Evolutionary conservation across 176 grass and related monocot genomes (phyloP), one percentile per base, ranked within the genome.

Genomic region (Melocanna baccifera): DNA sequence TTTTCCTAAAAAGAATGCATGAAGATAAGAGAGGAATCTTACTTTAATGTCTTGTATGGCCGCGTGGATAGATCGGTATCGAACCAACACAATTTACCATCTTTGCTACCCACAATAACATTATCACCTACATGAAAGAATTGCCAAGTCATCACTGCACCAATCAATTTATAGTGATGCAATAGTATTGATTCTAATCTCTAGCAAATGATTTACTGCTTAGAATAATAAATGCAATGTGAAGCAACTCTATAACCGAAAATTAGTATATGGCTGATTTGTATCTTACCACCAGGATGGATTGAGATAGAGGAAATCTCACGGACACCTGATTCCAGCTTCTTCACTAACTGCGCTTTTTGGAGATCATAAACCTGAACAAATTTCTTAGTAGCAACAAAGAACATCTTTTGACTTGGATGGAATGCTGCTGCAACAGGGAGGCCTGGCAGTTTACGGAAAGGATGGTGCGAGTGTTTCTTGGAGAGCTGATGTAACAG

Each of bases 31-130:
- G 30, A 72, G 79, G 61, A 46, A 76, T 71, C 69, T 28, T 94
- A 99, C 97, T 86, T 96, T 41, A 99, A 84, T 61, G 82, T 94
- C 67, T 94, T 99, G 78, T 99, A 99, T 20, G 96, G 90, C 19
- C 84, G 73, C 6, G 93, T 90, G 25, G 93, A 96, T 52, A 94
- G 76, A 78, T 99, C 96, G 32, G 94, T 92, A 92, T 99, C 96
- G 55, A 99, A 99, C 96, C 96, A 99, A 45, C 96, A 96, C 73
- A 99, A 34, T 90, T 96, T 99, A 29, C 96, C 96, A 75, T 99
- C 96, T 86, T 86, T 96, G 86, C 96, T 99, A 57, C 96, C 96
- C 6, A 96, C 96, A 43, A 99, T 91, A 87, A 99, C 69, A 88
- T 99, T 94, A 89, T 96, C 96, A 80, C 96, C 96, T 99, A 87